Evolutionary conservation across 768 basidiomycete genomes (phyloP), one percentile per base, ranked within the genome.

Genomic region (Tubosaeta sp.): DNA sequence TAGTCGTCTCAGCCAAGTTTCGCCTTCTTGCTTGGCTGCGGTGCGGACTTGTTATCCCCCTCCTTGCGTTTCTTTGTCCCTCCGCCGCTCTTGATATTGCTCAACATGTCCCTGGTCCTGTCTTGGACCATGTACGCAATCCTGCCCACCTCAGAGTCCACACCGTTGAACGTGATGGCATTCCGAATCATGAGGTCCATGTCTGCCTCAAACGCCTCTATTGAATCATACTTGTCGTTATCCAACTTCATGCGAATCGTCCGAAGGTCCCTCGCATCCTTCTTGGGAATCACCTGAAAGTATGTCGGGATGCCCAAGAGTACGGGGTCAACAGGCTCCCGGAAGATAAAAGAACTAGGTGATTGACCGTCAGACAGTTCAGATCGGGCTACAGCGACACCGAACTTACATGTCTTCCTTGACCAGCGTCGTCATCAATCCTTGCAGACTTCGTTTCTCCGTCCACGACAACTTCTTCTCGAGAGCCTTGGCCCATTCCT

Each of bases 291-390:
- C 51, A 95, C 72, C 32, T 94, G 83, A 67, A 86, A 88, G 65
- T 98, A 98, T 9, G 85, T 83, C 7, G 95, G 95, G 46, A 97
- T 91, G 6, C 81, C 83, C 32, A 95, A 73, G 3, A 76, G 70
- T 17, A 90, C 78, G 3, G 95, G 93, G 69, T 97, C 93, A n/a
- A 97, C 92, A 38, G 90, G 85, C 50, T 86, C 85, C 44, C 81
- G 84, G 72, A 90, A 92, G 16, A 92, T 74, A 71, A 83, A 89
- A 3, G 83, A 86, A 19, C 88, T 90, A 58, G 29, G 13, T 16
- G 39, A 48, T 11, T 39, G 16, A 19, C 13, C 33, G 39, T 60
- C 32, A 46, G 52, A 12, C 27, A 39, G 27, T 38, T 22, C 44
- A 31, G 17, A 17, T 25, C 34, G 13, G 16, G 12, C 19, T 17